Evolutionary conservation across 2,329 filamentous ascomycete species (phyloP).

Genomic region (Phaeophleospora eucalypticola): DNA sequence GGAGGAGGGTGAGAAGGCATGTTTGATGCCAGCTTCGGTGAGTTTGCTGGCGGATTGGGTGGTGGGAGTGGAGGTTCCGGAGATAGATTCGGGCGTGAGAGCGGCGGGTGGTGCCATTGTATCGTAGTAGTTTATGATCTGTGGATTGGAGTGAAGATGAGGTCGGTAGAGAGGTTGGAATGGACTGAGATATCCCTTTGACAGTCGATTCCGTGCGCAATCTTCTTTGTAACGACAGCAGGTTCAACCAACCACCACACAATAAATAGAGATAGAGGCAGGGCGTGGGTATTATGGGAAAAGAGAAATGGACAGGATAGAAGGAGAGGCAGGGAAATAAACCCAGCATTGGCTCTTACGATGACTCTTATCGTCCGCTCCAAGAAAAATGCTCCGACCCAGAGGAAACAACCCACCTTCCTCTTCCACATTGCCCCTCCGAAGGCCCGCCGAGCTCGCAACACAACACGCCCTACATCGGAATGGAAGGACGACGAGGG

Average conservation of each 20-base stretch:
- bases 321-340: no score
- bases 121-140: no score
- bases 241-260: no score
- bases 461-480: not conserved
- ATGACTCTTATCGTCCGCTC: not conserved
- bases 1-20: conserved; percentile 21
- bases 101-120: conserved; percentile 30
- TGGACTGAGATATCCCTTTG: not conserved
- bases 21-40: conserved; percentile 36
- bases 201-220: no score
- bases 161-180: not conserved
- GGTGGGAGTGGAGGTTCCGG: conserved; percentile 35
- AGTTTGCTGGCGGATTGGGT: conserved; percentile 32
- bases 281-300: no score
- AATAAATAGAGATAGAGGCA: no score
- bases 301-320: no score
- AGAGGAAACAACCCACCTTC: not conserved
- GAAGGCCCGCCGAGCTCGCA: not conserved
- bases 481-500: no score
- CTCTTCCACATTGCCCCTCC: not conserved
- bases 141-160: not conserved
- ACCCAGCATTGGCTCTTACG: not conserved
- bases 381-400: not conserved
- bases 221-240: no score
- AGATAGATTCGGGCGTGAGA: conserved; percentile 31